These are phyloP conservation scores for Diaporthe australafricana DNA, from an alignment of 2,329 filamentous ascomycete genomes.

Conservation along the genomic window DNA sequence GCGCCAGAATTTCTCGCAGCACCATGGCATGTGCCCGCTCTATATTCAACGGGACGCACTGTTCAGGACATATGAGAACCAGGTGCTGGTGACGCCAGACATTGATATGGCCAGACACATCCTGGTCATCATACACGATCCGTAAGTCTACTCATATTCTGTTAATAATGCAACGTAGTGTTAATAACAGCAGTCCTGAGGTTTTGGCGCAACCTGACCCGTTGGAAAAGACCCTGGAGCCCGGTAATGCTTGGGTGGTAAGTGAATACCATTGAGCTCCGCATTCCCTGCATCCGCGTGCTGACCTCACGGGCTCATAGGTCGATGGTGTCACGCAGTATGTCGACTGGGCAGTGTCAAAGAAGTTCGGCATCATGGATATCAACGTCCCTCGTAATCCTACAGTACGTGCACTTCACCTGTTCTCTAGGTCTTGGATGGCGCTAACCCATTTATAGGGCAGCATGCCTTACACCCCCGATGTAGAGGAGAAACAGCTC, in stretches of 20 bases:
- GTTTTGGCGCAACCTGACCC: slow-evolving; percentile 75
- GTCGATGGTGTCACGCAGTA: slow-evolving; percentile 85
- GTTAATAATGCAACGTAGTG: slow-evolving; percentile 14
- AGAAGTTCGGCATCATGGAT: slow-evolving; percentile 87
- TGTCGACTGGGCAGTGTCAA: slow-evolving; percentile 83
- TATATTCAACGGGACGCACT: slow-evolving; percentile 81
- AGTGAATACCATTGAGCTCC: slow-evolving; percentile 49
- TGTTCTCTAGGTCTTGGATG: slow-evolving; percentile 65
- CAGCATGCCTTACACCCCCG: slow-evolving; percentile 59
- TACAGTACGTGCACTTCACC: not conserved
- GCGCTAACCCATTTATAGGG: slow-evolving; percentile 49
- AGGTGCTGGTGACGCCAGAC: slow-evolving; percentile 83
- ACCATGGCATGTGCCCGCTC: slow-evolving; percentile 82
- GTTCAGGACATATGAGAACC: slow-evolving; percentile 84
- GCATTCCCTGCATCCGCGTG: not conserved
- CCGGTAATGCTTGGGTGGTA: slow-evolving; percentile 91
- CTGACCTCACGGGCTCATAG: slow-evolving; percentile 55
- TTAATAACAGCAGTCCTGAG: slow-evolving; percentile 67
- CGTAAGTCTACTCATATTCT: slow-evolving; percentile 64
- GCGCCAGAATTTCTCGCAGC: slow-evolving; percentile 75
- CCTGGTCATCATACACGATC: slow-evolving; percentile 90
- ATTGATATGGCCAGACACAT: slow-evolving; percentile 76
- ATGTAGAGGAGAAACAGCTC: slow-evolving; percentile 58
- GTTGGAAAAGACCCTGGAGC: slow-evolving; percentile 78
- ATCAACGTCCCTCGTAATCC: slow-evolving; percentile 85